phyloP scores from a whole-genome alignment of 257 asterid species.

The Misopates orontium region DNA sequence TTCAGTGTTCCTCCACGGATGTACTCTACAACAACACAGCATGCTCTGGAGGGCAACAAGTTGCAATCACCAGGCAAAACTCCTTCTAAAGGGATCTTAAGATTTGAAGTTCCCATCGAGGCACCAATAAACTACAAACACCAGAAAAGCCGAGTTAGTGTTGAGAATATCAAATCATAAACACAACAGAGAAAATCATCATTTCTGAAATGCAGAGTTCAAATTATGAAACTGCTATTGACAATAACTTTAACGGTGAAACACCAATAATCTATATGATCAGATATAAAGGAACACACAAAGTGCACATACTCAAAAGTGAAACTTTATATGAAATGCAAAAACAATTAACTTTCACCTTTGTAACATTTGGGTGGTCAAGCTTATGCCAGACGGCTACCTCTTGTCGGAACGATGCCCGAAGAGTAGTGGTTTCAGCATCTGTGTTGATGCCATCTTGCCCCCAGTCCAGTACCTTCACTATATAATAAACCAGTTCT shows the following conservation, averaged over 20 bases:
- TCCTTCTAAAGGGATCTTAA: constrained; percentile 47
- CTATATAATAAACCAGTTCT: constrained; percentile 33
- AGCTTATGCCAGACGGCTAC: constrained; percentile 79
- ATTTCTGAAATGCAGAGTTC: not conserved
- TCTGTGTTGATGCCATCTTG: constrained; percentile 64
- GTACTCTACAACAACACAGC: constrained; percentile 70
- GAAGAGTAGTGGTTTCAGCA: constrained; percentile 55
- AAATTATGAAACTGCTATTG: not conserved
- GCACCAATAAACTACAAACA: constrained; percentile 55
- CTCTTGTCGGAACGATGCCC: constrained; percentile 56
- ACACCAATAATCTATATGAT: not conserved
- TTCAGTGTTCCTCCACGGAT: constrained; percentile 53
- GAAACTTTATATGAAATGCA: too few relatives aligned
- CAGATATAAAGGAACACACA: not conserved
- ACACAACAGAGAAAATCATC: not conserved
- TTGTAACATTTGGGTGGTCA: constrained; percentile 67
- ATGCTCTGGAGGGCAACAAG: constrained; percentile 51
- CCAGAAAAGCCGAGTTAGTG: not conserved
- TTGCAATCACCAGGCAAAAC: constrained; percentile 33
- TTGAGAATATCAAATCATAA: not conserved
- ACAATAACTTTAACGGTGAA: too few relatives aligned
- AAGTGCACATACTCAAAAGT: too few relatives aligned
- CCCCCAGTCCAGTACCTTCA: constrained; percentile 77
- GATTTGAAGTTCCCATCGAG: constrained; percentile 59
- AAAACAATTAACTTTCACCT: constrained; percentile 35